Evolutionary conservation across 352 stramenopile species (phyloP).

Genomic region (Globisporangium canariense): DNA sequence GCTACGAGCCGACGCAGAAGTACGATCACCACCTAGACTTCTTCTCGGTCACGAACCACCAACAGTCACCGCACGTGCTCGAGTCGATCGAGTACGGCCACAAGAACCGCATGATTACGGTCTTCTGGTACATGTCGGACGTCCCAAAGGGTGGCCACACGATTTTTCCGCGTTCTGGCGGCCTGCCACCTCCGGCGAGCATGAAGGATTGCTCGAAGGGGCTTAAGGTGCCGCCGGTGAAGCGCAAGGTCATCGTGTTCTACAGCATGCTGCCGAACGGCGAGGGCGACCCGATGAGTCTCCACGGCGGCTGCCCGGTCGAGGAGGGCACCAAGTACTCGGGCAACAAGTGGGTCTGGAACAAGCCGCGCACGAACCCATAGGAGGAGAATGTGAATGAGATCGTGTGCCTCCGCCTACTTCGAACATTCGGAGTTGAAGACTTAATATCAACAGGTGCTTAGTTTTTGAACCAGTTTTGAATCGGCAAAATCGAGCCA

Average conservation of each 20-base stretch:
- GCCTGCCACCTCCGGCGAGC: constrained; percentile 28
- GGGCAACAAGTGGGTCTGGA: constrained; percentile 83
- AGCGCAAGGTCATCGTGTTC: constrained; percentile 74
- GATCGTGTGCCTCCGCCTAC: too few species aligned
- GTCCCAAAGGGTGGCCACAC: constrained; percentile 60
- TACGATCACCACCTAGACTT: constrained; percentile 71
- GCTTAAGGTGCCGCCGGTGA: constrained; percentile 52
- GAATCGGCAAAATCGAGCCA: too few species aligned
- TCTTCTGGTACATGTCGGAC: constrained; percentile 86
- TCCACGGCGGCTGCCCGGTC: constrained; percentile 63
- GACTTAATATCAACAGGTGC: too few species aligned
- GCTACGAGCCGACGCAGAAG: constrained; percentile 63
- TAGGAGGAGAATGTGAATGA: too few species aligned
- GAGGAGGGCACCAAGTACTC: constrained; percentile 72
- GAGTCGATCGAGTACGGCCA: constrained; percentile 49
- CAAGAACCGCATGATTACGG: constrained; percentile 81
- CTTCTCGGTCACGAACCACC: constrained; percentile 38
- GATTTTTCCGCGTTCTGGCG: constrained; percentile 56
- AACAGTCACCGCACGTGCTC: constrained; percentile 36
- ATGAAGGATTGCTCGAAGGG: constrained; percentile 58
- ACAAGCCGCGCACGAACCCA: constrained; percentile 36
- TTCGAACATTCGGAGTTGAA: too few species aligned
- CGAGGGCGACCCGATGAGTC: constrained; percentile 49
- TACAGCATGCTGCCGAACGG: constrained; percentile 76
- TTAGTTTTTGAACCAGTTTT: too few species aligned